These are phyloP conservation scores for Aspergillus caelatus DNA, from an alignment of 2,329 filamentous ascomycete genomes.

Conservation along the genomic window DNA sequence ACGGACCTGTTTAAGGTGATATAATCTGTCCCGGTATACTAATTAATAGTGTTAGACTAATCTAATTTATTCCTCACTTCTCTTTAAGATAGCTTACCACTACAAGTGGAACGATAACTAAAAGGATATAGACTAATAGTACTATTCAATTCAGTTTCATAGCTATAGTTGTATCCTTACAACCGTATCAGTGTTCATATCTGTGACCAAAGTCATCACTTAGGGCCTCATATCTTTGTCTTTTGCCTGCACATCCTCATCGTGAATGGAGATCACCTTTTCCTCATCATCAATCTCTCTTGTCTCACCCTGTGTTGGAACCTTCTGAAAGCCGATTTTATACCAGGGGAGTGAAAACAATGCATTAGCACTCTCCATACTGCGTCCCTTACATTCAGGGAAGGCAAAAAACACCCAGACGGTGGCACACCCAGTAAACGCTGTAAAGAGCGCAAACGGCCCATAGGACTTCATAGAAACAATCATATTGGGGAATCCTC, in stretches of 20 bases:
- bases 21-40: too few species aligned
- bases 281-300: neutral
- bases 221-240: neutral
- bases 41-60: too few species aligned
- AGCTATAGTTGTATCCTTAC: too few species aligned
- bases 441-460: slow-evolving; percentile 24
- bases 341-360: slow-evolving; percentile 22
- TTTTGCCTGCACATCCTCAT: neutral
- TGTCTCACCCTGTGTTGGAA: neutral
- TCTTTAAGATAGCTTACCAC: accelerated
- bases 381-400: slow-evolving; percentile 22
- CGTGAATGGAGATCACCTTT: neutral
- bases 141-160: too few species aligned
- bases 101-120: too few species aligned
- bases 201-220: neutral
- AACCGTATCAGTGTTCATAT: too few species aligned
- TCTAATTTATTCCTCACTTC: too few species aligned
- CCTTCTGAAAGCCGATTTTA: slow-evolving; percentile 14
- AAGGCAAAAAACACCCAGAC: slow-evolving; percentile 22
- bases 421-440: slow-evolving; percentile 17
- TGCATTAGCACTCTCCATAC: slow-evolving; percentile 17
- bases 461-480: slow-evolving; percentile 21
- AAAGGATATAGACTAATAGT: too few species aligned
- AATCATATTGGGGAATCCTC: slow-evolving; percentile 23
- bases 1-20: too few species aligned